phyloP scores from a whole-genome alignment of 768 basidiomycete genomes.

The Leccinum disarticulatum region DNA sequence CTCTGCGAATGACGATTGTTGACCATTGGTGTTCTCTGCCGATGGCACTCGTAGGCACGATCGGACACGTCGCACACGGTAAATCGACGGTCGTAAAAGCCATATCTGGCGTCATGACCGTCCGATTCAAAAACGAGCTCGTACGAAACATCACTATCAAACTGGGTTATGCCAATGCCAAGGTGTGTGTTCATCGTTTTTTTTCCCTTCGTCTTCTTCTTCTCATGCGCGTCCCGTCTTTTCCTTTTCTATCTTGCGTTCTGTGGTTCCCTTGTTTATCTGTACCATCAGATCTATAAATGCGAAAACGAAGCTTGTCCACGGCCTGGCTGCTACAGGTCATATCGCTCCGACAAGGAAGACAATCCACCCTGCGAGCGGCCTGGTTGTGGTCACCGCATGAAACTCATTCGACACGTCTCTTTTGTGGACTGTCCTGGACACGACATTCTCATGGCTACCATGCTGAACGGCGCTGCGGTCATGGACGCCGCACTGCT shows the following conservation, averaged over 20 bases:
- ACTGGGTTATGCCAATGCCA: constrained; percentile 98
- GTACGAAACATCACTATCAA: constrained; percentile 92
- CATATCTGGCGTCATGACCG: constrained; percentile 97
- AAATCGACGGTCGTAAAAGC: constrained; percentile 98
- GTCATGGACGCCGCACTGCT: constrained; percentile 99
- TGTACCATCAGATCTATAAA: constrained; percentile 81
- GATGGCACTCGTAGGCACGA: constrained; percentile 65
- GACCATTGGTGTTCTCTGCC: constrained; percentile 1
- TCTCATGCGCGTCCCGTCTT: neutral
- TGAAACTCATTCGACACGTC: constrained; percentile 81
- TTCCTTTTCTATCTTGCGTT: neutral
- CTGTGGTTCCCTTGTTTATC: neutral
- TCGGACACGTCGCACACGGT: constrained; percentile 98
- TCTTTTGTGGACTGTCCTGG: constrained; percentile 98
- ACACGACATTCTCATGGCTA: constrained; percentile 99
- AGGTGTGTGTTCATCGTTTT: constrained; percentile 52
- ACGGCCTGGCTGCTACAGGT: constrained; percentile 56
- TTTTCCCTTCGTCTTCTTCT: neutral
- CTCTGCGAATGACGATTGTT: neutral
- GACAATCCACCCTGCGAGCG: constrained; percentile 91
- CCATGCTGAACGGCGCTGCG: constrained; percentile 98
- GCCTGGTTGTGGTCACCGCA: constrained; percentile 84
- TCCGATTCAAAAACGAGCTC: constrained; percentile 98
- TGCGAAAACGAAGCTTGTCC: constrained; percentile 94
- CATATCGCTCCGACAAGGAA: constrained; percentile 93